These are phyloP conservation scores for Oryza meyeriana DNA, from an alignment of 176 grass and related monocot genomes.

Conservation along the genomic window DNA sequence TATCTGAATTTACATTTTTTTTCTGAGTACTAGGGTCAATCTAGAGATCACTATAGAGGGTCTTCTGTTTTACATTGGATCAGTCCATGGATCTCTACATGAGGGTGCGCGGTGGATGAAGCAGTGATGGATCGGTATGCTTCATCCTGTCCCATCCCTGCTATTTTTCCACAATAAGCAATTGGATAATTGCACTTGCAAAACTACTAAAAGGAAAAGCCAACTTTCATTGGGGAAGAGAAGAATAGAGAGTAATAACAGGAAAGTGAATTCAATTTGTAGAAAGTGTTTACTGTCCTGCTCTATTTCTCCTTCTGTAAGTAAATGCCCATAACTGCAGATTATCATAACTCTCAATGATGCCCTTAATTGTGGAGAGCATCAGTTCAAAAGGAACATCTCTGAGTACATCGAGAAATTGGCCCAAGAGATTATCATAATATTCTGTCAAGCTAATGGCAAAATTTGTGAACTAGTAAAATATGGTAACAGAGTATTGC, in stretches of 20 bases:
- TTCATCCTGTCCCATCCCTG: neutral
- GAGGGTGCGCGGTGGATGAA: neutral
- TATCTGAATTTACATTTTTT: neutral
- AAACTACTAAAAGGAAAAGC: neutral
- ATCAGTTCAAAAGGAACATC: neutral
- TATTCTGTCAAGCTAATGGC: neutral
- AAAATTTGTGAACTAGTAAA: neutral
- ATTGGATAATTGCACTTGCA: neutral
- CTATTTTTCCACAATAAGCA: neutral
- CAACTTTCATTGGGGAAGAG: neutral
- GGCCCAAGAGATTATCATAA: neutral
- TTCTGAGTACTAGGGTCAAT: neutral
- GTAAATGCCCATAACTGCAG: neutral
- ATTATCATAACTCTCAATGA: neutral
- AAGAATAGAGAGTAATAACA: neutral
- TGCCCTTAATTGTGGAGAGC: neutral
- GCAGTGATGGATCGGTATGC: neutral
- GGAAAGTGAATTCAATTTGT: neutral
- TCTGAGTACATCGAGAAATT: neutral
- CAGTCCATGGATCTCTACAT: neutral
- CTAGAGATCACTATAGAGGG: neutral
- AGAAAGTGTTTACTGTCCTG: neutral
- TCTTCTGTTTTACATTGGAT: neutral
- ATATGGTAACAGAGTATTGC: neutral
- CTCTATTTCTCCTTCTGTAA: conserved; percentile 1